Evolutionary conservation across 805 yeast species (phyloP), one percentile per base, ranked within the genome.

Genomic region (Saturnispora gosingensis): DNA sequence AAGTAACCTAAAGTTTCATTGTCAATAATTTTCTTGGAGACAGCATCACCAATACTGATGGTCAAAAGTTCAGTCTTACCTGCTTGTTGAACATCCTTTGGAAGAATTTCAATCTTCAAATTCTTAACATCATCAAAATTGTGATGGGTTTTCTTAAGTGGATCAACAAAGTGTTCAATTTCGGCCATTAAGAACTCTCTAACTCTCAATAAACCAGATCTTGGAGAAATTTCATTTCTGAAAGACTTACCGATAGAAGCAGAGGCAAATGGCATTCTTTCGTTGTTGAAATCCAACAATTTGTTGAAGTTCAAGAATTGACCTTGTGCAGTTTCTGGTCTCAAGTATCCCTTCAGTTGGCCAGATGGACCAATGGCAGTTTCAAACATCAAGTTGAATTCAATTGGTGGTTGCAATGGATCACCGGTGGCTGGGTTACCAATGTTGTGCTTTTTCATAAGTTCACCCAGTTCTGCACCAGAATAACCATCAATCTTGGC

Each of bases 321-420:
- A 65, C 99, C 99, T 77, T 93, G 99, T 25, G 99, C 99, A 57
- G 99, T 93, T 75, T 93, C 99, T 55, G 99, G 99, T 72, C 99
- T 83, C 66, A 93, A 73, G 72, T 80, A 93, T 59, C 99, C 99
- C 75, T 87, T 90, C 68, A 90, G 73, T 67, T 84, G 88, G 64
- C 99, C 99, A 50, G 97, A 87, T 55, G 99, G 99, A 51, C 99
- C 99, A 68, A 93, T 95, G 53, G 96, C 96, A 54, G 99, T 93
- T 73, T 91, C 98, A 67, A 93, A 93, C 99, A 93, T 93, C 69
- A 93, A 81, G 75, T 93, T 93, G 81, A 93, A 93, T 70, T 90
- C 97, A 62, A 75, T 81, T 59, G 99, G 99, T 44, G 84, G 84
- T 69, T 88, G 95, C 62, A 93, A 78, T 49, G 80, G 75, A 44